Percentiles rank a stretch among this genome's conserved stretches.
phyloP scores from a whole-genome alignment of 1,284 basidiomycete species.

The Abortiporus biennis region DNA sequence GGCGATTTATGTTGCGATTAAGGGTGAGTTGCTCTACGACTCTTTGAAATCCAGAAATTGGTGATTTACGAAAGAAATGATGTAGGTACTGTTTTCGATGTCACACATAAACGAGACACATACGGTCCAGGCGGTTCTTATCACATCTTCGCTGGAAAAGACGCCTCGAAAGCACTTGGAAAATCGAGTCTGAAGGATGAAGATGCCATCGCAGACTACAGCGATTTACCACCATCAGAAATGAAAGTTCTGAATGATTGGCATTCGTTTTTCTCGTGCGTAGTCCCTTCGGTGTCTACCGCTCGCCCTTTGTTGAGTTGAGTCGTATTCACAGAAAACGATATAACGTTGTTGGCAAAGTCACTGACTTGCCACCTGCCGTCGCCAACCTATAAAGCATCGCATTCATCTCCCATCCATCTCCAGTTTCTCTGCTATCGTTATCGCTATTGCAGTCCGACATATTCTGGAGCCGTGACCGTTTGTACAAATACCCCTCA shows the following conservation, averaged over 20 bases:
- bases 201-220: conserved; percentile 89
- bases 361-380: conserved; percentile 38
- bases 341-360: conserved; percentile 78
- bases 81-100: conserved; percentile 79
- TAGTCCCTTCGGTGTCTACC: conserved; percentile 13
- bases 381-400: conserved; percentile 23
- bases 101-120: conserved; percentile 74
- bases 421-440: no score
- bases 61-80: no score
- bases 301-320: neutral
- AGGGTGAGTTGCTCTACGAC: conserved; percentile 45
- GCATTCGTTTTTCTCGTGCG: conserved; percentile 73
- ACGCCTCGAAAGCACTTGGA: conserved; percentile 79
- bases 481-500: no score
- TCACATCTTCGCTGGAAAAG: conserved; percentile 83
- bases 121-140: conserved; percentile 74
- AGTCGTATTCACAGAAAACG: conserved; percentile 49
- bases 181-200: conserved; percentile 84
- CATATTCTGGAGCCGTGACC: no score
- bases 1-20: conserved; percentile 86
- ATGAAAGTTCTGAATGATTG: conserved; percentile 87
- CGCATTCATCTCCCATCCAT: no score
- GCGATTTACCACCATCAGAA: conserved; percentile 68
- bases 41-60: neutral
- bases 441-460: no score